These are phyloP conservation scores for Boletus pseudo-olivaceus DNA, from an alignment of 768 basidiomycete species.

Conservation along the genomic window DNA sequence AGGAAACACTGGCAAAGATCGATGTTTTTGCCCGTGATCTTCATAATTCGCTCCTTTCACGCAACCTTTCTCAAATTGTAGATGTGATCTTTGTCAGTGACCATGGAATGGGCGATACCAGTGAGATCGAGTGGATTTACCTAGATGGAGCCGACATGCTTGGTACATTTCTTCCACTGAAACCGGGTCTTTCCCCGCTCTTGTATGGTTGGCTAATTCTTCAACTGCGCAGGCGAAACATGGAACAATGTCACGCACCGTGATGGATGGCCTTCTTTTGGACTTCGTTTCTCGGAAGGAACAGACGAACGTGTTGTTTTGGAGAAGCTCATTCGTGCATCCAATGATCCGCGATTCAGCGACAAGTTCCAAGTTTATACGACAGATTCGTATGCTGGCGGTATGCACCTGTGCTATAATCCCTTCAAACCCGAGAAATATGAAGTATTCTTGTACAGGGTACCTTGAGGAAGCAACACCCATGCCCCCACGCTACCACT, in stretches of 20 bases:
- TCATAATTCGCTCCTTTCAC: constrained; percentile 54
- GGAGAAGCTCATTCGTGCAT: constrained; percentile 49
- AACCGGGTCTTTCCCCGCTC: background rate
- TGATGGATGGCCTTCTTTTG: constrained; percentile 90
- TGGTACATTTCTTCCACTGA: constrained; percentile 12
- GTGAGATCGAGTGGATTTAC: constrained; percentile 67
- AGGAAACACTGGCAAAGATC: constrained; percentile 64
- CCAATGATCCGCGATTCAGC: constrained; percentile 38
- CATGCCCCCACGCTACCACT: constrained; percentile 84
- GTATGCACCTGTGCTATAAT: constrained; percentile 1
- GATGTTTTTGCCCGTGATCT: constrained; percentile 75
- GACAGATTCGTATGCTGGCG: constrained; percentile 22
- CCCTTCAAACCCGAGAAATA: background rate
- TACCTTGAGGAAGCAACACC: constrained; percentile 12
- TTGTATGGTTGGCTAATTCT: background rate
- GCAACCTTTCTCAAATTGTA: constrained; percentile 79
- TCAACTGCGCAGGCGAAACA: constrained; percentile 13
- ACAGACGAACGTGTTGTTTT: constrained; percentile 58
- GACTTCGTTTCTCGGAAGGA: constrained; percentile 65
- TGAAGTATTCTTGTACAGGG: background rate
- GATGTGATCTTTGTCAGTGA: constrained; percentile 90
- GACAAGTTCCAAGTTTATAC: constrained; percentile 61
- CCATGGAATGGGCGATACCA: constrained; percentile 92
- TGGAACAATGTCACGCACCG: constrained; percentile 44
- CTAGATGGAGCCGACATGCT: constrained; percentile 52